Conservation (phyloP, 2,329 filamentous ascomycete genomes). For the Penicillium psychrosexuale region DNA sequence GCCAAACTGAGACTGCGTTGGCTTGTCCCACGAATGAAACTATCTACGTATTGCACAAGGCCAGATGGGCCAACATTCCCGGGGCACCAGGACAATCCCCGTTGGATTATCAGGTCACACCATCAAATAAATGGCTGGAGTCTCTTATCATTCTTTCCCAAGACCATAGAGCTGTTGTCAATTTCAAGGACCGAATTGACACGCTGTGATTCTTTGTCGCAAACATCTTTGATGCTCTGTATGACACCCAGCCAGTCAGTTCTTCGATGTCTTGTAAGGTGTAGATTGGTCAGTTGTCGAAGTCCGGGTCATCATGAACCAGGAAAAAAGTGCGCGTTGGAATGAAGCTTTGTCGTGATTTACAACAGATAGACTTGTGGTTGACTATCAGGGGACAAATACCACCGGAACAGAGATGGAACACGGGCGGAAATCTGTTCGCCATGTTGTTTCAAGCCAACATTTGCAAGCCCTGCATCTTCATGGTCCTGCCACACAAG, state of each 20-base stretch:
- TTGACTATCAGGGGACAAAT: slow-evolving; percentile 8
- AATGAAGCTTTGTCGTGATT: slow-evolving; percentile 3
- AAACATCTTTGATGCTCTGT: background rate
- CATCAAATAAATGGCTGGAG: slow-evolving; percentile 5
- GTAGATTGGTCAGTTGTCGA: background rate
- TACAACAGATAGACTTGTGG: slow-evolving; percentile 16
- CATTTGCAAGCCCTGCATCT: background rate
- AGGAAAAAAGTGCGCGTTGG: background rate
- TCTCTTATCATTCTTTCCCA: background rate
- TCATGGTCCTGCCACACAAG: background rate
- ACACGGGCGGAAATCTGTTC: background rate
- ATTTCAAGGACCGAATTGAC: background rate
- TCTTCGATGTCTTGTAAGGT: background rate
- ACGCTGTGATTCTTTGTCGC: background rate
- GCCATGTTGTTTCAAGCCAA: background rate
- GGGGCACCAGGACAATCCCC: slow-evolving; percentile 7
- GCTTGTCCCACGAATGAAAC: slow-evolving; percentile 24
- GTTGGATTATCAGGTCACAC: background rate
- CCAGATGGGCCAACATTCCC: slow-evolving; percentile 15
- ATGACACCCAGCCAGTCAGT: background rate
- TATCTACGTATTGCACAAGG: slow-evolving; percentile 38
- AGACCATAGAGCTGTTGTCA: background rate
- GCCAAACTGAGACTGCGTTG: slow-evolving; percentile 13
- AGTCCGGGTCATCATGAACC: background rate
- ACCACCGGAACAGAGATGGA: slow-evolving; percentile 8